Evolutionary conservation across 192 early-diverging fungal genomes (phyloP).

Genomic region (Coemansia sp.): DNA sequence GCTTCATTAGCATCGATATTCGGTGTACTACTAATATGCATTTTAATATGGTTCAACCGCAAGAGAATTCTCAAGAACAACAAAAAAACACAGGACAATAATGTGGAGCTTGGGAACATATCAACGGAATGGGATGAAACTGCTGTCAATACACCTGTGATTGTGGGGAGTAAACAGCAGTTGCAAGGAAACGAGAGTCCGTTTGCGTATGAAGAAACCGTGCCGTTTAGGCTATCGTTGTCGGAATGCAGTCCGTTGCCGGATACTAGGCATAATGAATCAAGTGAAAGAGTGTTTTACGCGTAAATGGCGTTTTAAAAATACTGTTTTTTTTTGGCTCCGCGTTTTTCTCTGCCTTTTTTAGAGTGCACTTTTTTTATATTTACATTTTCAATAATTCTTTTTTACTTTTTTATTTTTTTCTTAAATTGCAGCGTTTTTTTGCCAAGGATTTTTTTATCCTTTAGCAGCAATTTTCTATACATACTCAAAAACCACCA

Average conservation of each 20-base stretch:
- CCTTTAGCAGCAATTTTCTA: background rate
- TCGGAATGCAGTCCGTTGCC: background rate
- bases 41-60: background rate
- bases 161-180: background rate
- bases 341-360: too few species aligned
- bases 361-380: too few species aligned
- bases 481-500: background rate
- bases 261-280: too few species aligned
- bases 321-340: too few species aligned
- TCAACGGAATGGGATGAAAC: background rate
- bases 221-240: background rate
- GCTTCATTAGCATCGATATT: too few species aligned
- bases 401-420: background rate
- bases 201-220: conserved; percentile 3
- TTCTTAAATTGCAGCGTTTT: background rate
- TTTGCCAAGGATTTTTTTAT: background rate
- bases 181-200: background rate
- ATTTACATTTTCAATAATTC: too few species aligned
- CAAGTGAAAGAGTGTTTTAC: too few species aligned
- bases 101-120: background rate
- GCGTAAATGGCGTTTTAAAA: too few species aligned
- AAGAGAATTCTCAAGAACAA: background rate
- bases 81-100: background rate
- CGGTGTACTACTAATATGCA: too few species aligned
- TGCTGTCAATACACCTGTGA: background rate